Conservation (phyloP, 2,329 filamentous ascomycete species). For the Paecilomyces fulvus region DNA sequence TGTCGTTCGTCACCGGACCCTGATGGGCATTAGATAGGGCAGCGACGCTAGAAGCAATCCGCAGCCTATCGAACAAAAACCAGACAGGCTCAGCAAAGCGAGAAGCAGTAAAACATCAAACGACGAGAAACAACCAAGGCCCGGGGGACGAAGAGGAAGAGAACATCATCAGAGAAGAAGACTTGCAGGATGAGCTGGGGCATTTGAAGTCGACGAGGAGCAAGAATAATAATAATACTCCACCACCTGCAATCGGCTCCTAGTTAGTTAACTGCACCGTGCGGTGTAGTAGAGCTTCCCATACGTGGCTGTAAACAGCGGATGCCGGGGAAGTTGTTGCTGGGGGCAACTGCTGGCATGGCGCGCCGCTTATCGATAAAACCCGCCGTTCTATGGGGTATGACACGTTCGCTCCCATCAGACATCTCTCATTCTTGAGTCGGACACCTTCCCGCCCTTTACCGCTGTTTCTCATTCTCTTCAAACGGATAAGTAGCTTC, state of each 20-base stretch:
- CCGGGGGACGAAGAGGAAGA: not conserved
- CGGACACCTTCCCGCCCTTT: not conserved
- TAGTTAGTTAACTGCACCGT: slow-evolving; percentile 1
- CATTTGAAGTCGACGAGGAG: not conserved
- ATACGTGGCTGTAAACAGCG: slow-evolving; percentile 1
- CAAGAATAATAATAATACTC: not conserved
- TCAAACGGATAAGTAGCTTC: not conserved
- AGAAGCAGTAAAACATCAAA: not conserved
- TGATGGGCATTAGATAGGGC: slow-evolving; percentile 3
- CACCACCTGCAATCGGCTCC: not conserved
- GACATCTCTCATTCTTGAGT: not conserved
- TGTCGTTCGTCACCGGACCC: slow-evolving; percentile 17
- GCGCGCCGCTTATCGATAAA: not conserved
- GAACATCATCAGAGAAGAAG: not conserved
- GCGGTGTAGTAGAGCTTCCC: not conserved
- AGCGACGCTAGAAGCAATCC: not conserved
- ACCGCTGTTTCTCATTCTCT: not conserved
- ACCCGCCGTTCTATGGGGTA: not conserved
- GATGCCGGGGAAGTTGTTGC: not conserved
- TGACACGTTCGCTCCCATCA: not conserved
- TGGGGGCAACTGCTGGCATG: slow-evolving; percentile 1
- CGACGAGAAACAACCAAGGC: not conserved
- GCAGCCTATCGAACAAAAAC: not conserved
- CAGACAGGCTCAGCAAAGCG: not conserved
- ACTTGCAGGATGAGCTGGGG: not conserved